Evolutionary conservation across 305 asterid genomes (phyloP).

Genomic region (Fraxinus paxiana): DNA sequence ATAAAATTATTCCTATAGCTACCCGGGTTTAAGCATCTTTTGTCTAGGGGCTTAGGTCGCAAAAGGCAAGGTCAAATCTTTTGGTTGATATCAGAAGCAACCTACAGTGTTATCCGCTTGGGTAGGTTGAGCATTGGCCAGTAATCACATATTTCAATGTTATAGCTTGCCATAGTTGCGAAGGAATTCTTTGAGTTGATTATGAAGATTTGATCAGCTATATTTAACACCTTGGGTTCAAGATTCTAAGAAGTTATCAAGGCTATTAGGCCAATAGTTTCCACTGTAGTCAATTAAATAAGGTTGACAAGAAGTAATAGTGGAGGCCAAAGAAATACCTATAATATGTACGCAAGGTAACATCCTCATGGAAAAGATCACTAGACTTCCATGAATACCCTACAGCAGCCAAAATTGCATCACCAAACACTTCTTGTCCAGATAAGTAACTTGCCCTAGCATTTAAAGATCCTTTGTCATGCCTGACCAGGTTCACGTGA

Average conservation of each 20-base stretch:
- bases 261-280: background rate
- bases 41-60: background rate
- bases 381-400: conserved; percentile 76
- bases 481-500: conserved; percentile 33
- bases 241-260: background rate
- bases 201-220: background rate
- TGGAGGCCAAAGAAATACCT: conserved; percentile 42
- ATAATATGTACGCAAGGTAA: conserved; percentile 58
- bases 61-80: background rate
- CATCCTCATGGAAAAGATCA: conserved; percentile 58
- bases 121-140: background rate
- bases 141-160: background rate
- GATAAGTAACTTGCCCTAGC: conserved; percentile 68
- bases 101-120: background rate
- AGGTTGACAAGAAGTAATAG: conserved; percentile 12
- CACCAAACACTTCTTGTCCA: conserved; percentile 68
- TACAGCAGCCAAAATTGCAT: conserved; percentile 80
- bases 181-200: background rate
- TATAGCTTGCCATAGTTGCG: background rate
- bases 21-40: background rate
- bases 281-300: background rate
- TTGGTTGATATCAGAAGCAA: background rate
- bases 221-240: background rate
- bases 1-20: background rate
- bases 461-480: conserved; percentile 50